Conservation (phyloP, 1,284 basidiomycete genomes). For the Pseudozyma hubeiensis region DNA sequence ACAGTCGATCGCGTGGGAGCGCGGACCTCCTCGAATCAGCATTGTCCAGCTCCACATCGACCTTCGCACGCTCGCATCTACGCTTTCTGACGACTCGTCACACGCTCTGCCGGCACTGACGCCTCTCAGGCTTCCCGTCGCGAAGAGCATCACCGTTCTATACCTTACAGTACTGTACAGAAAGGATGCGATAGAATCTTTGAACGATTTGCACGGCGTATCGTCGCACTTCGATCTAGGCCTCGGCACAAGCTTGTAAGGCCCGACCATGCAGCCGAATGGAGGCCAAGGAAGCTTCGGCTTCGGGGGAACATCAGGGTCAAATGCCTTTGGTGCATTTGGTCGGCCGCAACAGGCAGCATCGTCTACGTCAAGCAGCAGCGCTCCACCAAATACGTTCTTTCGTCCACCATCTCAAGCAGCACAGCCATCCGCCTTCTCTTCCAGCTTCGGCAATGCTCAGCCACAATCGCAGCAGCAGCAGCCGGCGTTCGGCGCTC, state of each 20-base stretch:
- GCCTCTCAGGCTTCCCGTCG: no score
- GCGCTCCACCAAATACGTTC: conserved; percentile 37
- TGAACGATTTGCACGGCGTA: background rate
- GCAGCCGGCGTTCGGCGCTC: conserved; percentile 13
- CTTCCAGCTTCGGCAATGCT: conserved; percentile 1
- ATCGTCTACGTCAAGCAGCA: conserved; percentile 20
- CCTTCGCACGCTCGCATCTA: background rate
- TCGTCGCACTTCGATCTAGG: conserved; percentile 3
- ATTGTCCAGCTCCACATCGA: background rate
- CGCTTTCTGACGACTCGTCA: no score
- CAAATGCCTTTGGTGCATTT: conserved; percentile 20
- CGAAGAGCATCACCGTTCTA: no score
- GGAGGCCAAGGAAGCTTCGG: conserved; percentile 12
- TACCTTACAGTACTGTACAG: no score
- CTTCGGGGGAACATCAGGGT: background rate
- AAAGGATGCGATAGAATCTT: conserved; percentile 4
- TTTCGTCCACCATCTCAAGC: conserved; percentile 19
- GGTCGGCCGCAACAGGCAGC: conserved; percentile 22
- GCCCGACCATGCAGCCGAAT: conserved; percentile 22
- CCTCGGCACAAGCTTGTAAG: background rate
- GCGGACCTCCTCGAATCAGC: conserved; percentile 5
- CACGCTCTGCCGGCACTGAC: no score
- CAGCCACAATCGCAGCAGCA: conserved; percentile 24
- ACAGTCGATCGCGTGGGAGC: conserved; percentile 8
- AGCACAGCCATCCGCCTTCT: conserved; percentile 15